These are phyloP conservation scores for Capsicum baccatum DNA, from an alignment of 257 asterid species.

Conservation along the genomic window DNA sequence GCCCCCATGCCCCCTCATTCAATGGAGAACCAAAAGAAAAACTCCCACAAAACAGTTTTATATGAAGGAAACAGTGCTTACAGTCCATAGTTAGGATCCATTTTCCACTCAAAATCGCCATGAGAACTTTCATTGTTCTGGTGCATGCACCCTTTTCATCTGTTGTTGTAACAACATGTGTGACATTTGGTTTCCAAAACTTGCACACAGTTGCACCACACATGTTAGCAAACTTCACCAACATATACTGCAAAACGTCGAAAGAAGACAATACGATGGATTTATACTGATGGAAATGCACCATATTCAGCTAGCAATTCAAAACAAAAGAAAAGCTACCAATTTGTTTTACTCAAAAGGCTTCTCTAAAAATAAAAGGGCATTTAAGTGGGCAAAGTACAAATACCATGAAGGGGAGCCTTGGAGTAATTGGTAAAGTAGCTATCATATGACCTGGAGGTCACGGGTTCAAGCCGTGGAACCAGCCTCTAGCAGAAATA, in stretches of 20 bases:
- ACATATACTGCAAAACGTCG: conserved; percentile 50
- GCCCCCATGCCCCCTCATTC: not conserved
- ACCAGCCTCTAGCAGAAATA: no score
- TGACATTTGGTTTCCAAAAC: conserved; percentile 73
- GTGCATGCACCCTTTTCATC: conserved; percentile 81
- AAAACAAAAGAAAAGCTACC: conserved; percentile 14
- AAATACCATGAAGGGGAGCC: not conserved
- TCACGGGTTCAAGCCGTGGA: no score
- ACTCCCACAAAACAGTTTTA: conserved; percentile 11
- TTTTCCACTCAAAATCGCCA: conserved; percentile 85
- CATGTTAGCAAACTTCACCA: conserved; percentile 57
- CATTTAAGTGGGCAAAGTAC: not conserved
- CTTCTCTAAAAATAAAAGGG: not conserved
- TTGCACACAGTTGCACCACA: conserved; percentile 76
- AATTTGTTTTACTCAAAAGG: conserved; percentile 6
- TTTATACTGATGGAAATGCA: not conserved
- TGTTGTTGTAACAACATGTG: conserved; percentile 87
- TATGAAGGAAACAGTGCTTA: conserved; percentile 46
- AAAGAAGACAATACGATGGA: conserved; percentile 32
- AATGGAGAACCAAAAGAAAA: conserved; percentile 17
- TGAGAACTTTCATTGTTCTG: conserved; percentile 83
- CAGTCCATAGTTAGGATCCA: conserved; percentile 86
- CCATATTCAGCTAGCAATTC: not conserved
- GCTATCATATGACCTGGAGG: no score
- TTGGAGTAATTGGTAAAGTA: no score